Percentiles rank a stretch among this genome's conserved stretches.
Conservation (phyloP, 1,139 yeast genomes). For the Kodamaea ohmeri region DNA sequence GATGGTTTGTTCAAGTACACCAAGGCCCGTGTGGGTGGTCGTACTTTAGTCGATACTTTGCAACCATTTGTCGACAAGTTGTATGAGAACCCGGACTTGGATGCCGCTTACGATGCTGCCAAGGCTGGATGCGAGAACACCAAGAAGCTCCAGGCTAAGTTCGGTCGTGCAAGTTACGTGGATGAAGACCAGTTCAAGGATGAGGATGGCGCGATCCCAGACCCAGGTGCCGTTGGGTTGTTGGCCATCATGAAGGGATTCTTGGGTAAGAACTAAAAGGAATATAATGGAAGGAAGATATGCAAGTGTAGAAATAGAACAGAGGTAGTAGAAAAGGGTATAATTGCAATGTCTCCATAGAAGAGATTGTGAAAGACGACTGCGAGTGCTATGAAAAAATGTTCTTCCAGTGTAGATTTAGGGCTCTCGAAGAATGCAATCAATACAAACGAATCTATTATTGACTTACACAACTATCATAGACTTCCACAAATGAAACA, state of each 20-base stretch:
- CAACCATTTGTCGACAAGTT: conserved; percentile 80
- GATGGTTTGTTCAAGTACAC: conserved; percentile 75
- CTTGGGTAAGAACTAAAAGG: conserved; percentile 4
- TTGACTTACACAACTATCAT: too few relatives aligned
- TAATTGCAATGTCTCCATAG: too few relatives aligned
- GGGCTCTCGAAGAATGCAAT: too few relatives aligned
- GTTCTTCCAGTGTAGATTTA: too few relatives aligned
- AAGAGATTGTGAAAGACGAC: too few relatives aligned
- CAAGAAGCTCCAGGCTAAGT: conserved; percentile 71
- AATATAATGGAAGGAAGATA: neutral
- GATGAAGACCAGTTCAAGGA: conserved; percentile 50
- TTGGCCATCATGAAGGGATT: conserved; percentile 66
- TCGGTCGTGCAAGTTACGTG: conserved; percentile 93
- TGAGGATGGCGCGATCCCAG: conserved; percentile 68
- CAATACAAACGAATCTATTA: too few relatives aligned
- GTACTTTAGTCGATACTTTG: conserved; percentile 83
- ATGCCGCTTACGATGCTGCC: conserved; percentile 66
- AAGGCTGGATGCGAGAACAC: conserved; percentile 74
- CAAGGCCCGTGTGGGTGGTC: conserved; percentile 84
- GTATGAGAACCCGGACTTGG: conserved; percentile 45
- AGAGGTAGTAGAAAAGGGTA: too few relatives aligned
- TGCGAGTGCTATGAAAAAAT: too few relatives aligned
- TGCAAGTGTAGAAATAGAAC: neutral
- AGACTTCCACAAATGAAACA: too few relatives aligned
- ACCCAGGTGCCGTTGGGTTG: conserved; percentile 89